Percentiles rank a stretch among this genome's conserved stretches.
These are phyloP conservation scores for Pachysandra terminalis DNA, from an alignment of 164 flowering plant species.

Conservation along the genomic window DNA sequence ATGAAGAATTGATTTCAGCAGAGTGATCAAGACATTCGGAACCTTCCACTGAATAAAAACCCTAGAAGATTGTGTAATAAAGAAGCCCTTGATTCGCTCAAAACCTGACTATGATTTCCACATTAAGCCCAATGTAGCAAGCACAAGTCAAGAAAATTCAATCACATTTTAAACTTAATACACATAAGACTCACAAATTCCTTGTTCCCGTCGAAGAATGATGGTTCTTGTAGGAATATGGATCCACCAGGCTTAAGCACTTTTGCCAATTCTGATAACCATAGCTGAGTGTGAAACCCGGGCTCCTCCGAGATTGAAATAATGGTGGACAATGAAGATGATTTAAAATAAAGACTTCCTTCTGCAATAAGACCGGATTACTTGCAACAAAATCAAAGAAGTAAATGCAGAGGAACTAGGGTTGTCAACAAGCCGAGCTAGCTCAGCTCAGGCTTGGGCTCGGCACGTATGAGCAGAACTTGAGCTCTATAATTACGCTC, in stretches of 20 bases:
- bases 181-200: constrained; percentile 14
- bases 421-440: too few species aligned
- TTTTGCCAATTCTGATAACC: constrained; percentile 25
- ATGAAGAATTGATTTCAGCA: constrained; percentile 19
- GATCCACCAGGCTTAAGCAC: constrained; percentile 27
- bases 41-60: constrained; percentile 15
- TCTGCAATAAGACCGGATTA: constrained; percentile 13
- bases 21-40: constrained; percentile 25
- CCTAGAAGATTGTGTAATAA: constrained; percentile 23
- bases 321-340: constrained; percentile 19
- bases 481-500: too few species aligned
- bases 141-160: neutral
- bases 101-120: constrained; percentile 11
- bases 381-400: neutral
- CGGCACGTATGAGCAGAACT: too few species aligned
- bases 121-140: constrained; percentile 4
- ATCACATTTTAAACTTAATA: neutral
- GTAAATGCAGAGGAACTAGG: too few species aligned
- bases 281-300: constrained; percentile 24
- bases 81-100: constrained; percentile 20
- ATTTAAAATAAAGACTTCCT: constrained; percentile 23
- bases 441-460: too few species aligned
- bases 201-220: constrained; percentile 17
- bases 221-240: constrained; percentile 22
- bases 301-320: constrained; percentile 28